These are phyloP conservation scores for Tetragonia tetragonoides DNA, from an alignment of 148 eudicot species.

Conservation along the genomic window DNA sequence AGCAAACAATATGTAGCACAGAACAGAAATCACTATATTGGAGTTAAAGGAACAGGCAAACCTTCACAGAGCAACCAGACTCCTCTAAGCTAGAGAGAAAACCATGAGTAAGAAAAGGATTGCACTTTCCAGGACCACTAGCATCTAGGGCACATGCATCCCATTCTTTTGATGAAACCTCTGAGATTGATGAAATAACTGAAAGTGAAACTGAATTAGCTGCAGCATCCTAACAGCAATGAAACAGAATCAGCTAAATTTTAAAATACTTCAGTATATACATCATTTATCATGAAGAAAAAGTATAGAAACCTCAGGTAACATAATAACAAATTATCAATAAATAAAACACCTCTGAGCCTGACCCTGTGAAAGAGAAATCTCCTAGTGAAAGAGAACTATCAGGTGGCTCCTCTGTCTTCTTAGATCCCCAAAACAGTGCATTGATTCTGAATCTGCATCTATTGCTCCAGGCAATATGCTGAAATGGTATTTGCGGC, in stretches of 20 bases:
- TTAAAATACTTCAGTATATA: not conserved
- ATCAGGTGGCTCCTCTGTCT: slow-evolving; percentile 49
- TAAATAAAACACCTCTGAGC: not conserved
- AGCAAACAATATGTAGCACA: too few species aligned
- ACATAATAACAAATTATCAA: slow-evolving; percentile 23
- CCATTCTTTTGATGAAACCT: slow-evolving; percentile 68
- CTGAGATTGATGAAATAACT: slow-evolving; percentile 69
- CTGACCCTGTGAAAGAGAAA: slow-evolving; percentile 35
- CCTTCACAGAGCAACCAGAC: slow-evolving; percentile 74
- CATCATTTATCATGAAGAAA: not conserved
- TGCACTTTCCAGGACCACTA: slow-evolving; percentile 57
- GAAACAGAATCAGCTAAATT: slow-evolving; percentile 7
- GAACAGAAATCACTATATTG: too few species aligned
- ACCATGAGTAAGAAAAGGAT: slow-evolving; percentile 83
- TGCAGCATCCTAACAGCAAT: slow-evolving; percentile 35
- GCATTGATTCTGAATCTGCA: slow-evolving; percentile 43
- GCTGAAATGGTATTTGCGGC: slow-evolving; percentile 37
- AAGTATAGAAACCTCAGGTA: slow-evolving; percentile 8
- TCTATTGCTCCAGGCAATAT: slow-evolving; percentile 18
- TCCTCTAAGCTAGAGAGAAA: slow-evolving; percentile 93
- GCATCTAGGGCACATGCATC: slow-evolving; percentile 85
- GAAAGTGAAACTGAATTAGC: slow-evolving; percentile 55
- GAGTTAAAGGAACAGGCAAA: slow-evolving; percentile 19
- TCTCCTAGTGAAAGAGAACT: slow-evolving; percentile 47
- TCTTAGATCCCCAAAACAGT: slow-evolving; percentile 72